Base-by-base conservation (phyloP, 2,329 filamentous ascomycete genomes). In the Thelonectria blattea region DNA sequence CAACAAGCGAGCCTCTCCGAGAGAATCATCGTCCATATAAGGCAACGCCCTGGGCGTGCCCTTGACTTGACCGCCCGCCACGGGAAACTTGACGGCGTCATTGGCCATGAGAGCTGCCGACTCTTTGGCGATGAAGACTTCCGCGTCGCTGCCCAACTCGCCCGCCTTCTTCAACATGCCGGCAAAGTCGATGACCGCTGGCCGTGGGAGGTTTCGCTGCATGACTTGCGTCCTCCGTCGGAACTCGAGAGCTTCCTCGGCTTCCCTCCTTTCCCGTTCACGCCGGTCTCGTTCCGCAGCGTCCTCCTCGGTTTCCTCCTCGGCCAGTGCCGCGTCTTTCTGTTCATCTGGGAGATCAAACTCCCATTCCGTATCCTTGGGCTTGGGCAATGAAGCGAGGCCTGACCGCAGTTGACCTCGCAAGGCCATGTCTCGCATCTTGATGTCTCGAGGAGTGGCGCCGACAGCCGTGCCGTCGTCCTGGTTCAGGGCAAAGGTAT, bases 291-390 rank as follows among this genome's bases (percentile, higher is more conserved):
- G 86, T 65, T 93, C 88, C 15, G 91, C 92, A 5, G 82, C 81
- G 65, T 85, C 83, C 67, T 85, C 83, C 55, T 85, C 85, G 11
- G 83, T 70, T 54, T 86, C 81, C 22, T 83, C 79, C 5, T 77
- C 77, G 2, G 73, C 68, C n/a, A 72, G 69, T 24, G 63, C 75
- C 3, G 79, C 71, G 67, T 95, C 91, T 62, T 85, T 80, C 64
- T 90, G 83, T 65, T 97, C 93, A 42, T 96, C 92, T 0, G 94
- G 94, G 34, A 96, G 79, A 73, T 97, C 94, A 47, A 98, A 86
- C 68, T 98, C 95, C 90, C 92, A 98, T 66, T 97, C 93, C 0
- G 88, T 90, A 72, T 97, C 92, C 72, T 96, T 97, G 0, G 95
- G 95, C 72, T 91, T 96, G 1, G 95, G 95, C 15, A 99, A 82